Base-by-base conservation (phyloP, 2,329 filamentous ascomycete species). In the Sporothrix protearum region DNA sequence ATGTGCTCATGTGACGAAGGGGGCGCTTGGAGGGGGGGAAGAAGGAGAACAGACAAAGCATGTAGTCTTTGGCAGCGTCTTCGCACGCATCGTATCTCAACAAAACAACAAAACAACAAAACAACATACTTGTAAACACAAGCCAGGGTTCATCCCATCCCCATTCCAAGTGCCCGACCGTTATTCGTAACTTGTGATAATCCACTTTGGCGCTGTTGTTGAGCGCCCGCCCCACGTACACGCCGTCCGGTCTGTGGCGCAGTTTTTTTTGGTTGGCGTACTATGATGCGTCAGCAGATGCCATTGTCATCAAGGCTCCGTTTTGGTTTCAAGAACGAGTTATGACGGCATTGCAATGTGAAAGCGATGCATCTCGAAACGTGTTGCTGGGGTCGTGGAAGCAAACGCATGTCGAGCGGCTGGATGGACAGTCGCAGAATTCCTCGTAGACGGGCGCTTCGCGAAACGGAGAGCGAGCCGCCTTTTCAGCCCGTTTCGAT, bases 381-480 rank as follows among this genome's bases (percentile, higher is more conserved):
- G n/a, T n/a, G n/a, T 57, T 36, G 33, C 53, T 57, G 53, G 53
- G 61, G 12, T 28, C 30, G 63, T 64, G n/a, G n/a, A 49, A 45
- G 25, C 33, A 42, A 1, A 5, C 2, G 6, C 42, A 47, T 0
- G 4, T 47, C 10, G 28, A 53, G n/a, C 28, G 22, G 22, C 4
- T 9, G 25, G 49, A 4, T 16, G n/a, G 19, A 22, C 49, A 5
- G 9, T 9, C 39, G 42, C 45, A 51, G 45, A n/a, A 67, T n/a
- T n/a, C n/a, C n/a, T n/a, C n/a, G 22, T 49, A 33, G 64, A 36
- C 47, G 3, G 47, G 64, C 64, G 64, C 64, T 68, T 53, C 64
- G 39, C 47, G 30, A 68, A 68, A 68, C 64, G 42, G 25, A 42
- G 12, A 8, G n/a, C 33, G n/a, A 28, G 12, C 59, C 36, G 22